phyloP scores from a whole-genome alignment of 306 rosid genomes.

The Trichosanthes truncata region DNA sequence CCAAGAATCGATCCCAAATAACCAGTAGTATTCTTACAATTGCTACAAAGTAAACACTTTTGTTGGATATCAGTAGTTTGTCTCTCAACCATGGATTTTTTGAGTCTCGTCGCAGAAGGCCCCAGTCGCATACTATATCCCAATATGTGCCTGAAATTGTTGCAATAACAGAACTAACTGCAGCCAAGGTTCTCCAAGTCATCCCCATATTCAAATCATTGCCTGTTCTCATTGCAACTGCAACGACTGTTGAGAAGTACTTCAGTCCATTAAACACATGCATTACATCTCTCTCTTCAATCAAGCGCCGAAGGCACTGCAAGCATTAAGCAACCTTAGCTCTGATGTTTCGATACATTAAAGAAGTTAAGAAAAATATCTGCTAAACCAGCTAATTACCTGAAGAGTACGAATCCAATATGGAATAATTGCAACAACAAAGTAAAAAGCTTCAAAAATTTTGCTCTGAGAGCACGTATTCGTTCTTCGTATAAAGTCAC shows the following conservation, averaged over 20 bases:
- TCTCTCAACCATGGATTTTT: slow-evolving; percentile 67
- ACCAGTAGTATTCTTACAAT: not conserved
- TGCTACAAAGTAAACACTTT: slow-evolving; percentile 24
- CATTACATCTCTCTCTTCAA: slow-evolving; percentile 36
- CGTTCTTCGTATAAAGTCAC: slow-evolving; percentile 54
- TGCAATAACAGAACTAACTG: slow-evolving; percentile 28
- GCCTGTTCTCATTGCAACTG: slow-evolving; percentile 41
- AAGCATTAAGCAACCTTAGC: slow-evolving; percentile 1
- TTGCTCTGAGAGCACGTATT: slow-evolving; percentile 42
- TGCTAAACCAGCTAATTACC: slow-evolving; percentile 24
- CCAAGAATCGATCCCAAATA: not conserved
- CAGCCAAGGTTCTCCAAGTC: slow-evolving; percentile 24
- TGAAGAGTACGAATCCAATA: slow-evolving; percentile 66
- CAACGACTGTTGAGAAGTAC: slow-evolving; percentile 33
- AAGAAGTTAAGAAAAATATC: not conserved
- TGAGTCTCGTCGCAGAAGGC: slow-evolving; percentile 34
- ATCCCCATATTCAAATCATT: slow-evolving; percentile 19
- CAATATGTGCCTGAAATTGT: slow-evolving; percentile 36
- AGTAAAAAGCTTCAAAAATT: slow-evolving; percentile 37
- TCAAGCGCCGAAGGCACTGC: slow-evolving; percentile 42
- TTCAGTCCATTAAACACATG: slow-evolving; percentile 38
- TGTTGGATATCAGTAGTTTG: slow-evolving; percentile 41
- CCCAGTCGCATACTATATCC: slow-evolving; percentile 58
- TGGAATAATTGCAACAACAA: slow-evolving; percentile 59
- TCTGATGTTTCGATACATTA: not conserved